Percentiles rank a stretch among this genome's conserved stretches.
These are phyloP conservation scores for Chlorencoelia australis DNA, from an alignment of 2,329 filamentous ascomycete genomes.

Conservation along the genomic window DNA sequence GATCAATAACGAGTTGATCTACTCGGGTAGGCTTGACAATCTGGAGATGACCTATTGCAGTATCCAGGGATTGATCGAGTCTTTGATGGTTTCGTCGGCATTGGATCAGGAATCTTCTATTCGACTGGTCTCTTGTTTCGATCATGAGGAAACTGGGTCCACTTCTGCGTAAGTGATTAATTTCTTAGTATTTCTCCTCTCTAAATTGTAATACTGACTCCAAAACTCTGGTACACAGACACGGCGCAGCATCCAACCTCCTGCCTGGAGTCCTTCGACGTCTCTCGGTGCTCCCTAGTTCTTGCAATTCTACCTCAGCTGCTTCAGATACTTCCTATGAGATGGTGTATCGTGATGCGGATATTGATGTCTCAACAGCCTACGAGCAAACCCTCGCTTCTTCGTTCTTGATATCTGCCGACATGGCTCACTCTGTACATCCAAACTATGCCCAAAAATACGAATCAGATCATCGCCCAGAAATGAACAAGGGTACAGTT, in stretches of 20 bases:
- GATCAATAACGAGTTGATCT: conserved; percentile 87
- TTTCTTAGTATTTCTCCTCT: no score
- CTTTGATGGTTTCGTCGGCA: conserved; percentile 50
- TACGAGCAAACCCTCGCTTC: conserved; percentile 88
- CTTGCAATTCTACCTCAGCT: conserved; percentile 28
- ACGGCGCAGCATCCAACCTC: conserved; percentile 88
- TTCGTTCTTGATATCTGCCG: conserved; percentile 89
- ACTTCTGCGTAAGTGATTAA: no score
- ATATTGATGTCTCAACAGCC: conserved; percentile 61
- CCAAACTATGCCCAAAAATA: conserved; percentile 93
- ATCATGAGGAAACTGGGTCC: conserved; percentile 95
- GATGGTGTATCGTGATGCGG: conserved; percentile 36
- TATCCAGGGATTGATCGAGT: conserved; percentile 74
- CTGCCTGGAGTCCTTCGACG: conserved; percentile 80
- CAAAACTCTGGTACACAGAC: no score
- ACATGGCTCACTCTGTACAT: conserved; percentile 95
- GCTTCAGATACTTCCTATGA: conserved; percentile 56
- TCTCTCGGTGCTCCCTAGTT: conserved; percentile 64
- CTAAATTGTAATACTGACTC: no score
- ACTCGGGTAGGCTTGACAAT: conserved; percentile 92
- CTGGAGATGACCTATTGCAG: conserved; percentile 94
- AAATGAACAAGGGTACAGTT: conserved; percentile 93
- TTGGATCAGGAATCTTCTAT: conserved; percentile 72
- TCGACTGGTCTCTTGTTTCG: conserved; percentile 87
- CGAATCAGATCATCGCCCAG: conserved; percentile 79